Conservation (phyloP, 495 filamentous ascomycete genomes). For the Pyrenopolyporus hunteri region DNA sequence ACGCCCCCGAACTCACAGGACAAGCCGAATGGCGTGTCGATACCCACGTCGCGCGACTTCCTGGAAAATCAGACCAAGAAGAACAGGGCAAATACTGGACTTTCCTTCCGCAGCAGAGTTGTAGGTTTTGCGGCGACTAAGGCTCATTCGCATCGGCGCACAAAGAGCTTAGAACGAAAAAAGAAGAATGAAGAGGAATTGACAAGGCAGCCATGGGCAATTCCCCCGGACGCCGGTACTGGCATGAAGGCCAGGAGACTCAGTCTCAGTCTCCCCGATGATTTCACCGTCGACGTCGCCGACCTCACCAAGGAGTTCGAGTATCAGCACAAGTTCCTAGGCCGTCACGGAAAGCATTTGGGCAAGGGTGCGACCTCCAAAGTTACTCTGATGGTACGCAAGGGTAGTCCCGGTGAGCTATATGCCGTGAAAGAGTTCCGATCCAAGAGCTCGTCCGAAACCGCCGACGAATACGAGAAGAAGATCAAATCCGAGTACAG, state of each 20-base stretch:
- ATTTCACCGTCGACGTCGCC: conserved; percentile 67
- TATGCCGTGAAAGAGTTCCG: conserved; percentile 84
- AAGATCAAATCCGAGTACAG: conserved; percentile 84
- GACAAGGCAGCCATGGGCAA: conserved; percentile 53
- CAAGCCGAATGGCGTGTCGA: conserved; percentile 42
- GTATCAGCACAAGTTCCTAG: conserved; percentile 62
- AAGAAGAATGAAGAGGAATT: conserved; percentile 36
- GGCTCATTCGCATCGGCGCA: conserved; percentile 32
- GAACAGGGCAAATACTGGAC: conserved; percentile 55
- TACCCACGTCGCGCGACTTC: conserved; percentile 50
- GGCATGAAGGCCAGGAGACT: conserved; percentile 70
- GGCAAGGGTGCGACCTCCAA: conserved; percentile 76
- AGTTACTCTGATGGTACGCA: conserved; percentile 71
- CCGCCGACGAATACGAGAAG: conserved; percentile 68
- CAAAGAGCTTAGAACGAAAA: conserved; percentile 41
- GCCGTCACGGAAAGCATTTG: conserved; percentile 65
- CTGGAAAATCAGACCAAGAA: conserved; percentile 50
- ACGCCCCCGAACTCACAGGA: conserved; percentile 41
- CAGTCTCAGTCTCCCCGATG: conserved; percentile 66
- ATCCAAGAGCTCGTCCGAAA: conserved; percentile 64
- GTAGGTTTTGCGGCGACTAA: conserved; percentile 40
- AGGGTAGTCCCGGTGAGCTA: conserved; percentile 58
- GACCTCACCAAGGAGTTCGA: conserved; percentile 66
- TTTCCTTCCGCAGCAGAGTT: conserved; percentile 50
- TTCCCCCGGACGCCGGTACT: conserved; percentile 63